These are phyloP conservation scores for Ophiostoma ulmi DNA, from an alignment of 2,329 filamentous ascomycete genomes.

Conservation along the genomic window DNA sequence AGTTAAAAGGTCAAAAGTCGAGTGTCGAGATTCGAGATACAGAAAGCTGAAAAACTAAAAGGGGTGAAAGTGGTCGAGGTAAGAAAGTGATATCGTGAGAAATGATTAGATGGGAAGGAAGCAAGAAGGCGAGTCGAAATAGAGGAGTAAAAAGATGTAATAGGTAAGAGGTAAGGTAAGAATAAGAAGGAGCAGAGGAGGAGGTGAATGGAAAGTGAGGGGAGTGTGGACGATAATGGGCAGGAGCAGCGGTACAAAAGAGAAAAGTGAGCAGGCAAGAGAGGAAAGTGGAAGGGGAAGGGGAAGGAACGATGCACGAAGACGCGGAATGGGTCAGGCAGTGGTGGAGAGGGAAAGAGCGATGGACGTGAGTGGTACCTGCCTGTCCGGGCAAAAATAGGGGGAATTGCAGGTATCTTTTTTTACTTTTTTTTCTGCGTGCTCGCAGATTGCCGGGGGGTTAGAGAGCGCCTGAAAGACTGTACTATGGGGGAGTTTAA, in stretches of 20 bases:
- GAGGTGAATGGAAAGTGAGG: conserved; percentile 15
- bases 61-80: neutral
- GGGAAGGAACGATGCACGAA: conserved; percentile 19
- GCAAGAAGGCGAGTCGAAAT: neutral
- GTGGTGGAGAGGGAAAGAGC: conserved; percentile 21
- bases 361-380: conserved; percentile 13
- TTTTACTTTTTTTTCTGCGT: neutral
- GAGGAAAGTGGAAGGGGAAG: conserved; percentile 16
- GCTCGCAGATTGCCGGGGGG: conserved; percentile 23
- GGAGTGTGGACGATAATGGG: conserved; percentile 15
- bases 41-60: neutral
- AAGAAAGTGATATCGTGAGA: neutral
- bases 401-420: conserved; percentile 11
- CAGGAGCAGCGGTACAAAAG: conserved; percentile 16
- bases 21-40: neutral
- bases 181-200: neutral
- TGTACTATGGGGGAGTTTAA: neutral
- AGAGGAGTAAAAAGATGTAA: neutral
- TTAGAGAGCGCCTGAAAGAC: conserved; percentile 13
- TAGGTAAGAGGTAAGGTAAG: neutral
- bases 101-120: neutral
- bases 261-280: conserved; percentile 17
- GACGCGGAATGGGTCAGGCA: conserved; percentile 23
- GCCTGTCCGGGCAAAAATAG: conserved; percentile 11
- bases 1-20: neutral